Base-by-base conservation (phyloP, 108 stramenopile species). In the Craspedostauros australis region DNA sequence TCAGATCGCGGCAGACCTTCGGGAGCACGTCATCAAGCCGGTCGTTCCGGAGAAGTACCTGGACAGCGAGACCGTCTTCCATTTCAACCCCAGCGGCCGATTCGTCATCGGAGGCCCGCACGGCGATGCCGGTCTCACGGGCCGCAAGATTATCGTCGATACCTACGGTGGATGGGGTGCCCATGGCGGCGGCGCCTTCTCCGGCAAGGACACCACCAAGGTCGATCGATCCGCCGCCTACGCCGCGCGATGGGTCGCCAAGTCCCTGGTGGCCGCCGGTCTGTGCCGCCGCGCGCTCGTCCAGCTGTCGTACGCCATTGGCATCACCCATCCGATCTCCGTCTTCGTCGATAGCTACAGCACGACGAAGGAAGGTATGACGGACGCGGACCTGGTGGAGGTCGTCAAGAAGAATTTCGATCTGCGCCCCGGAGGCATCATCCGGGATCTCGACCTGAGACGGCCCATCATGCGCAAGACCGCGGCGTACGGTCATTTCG, bases 111-210 rank as follows among this genome's bases (percentile, higher is more conserved):
- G 96, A 19, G 96, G 96, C 43, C 96, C 96, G 18, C 96, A 97
- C 62, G 94, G 94, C 27, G 96, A 97, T 73, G 95, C 96, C n/a
- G 95, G 96, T 38, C 73, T 97, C 5, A 95, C 96, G 7, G 96
- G 96, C 28, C 84, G 96, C 38, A 97, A 97, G 69, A 92, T 95
- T 58, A 91, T 94, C 58, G 91, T 95, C 30, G 96, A 97, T 72
- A 95, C 90, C 28, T 97, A 97, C 62, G 96, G 96, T 27, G 96
- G 96, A 57, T 97, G 96, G 96, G 96, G 95, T 49, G 91, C 94
- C 16, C 94, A 96, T 62, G 96, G 96, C 34, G 96, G 96, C 14
- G 96, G 96, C 25, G 88, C 96, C 25, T 89, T 95, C 56, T 94
- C 92, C 37, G 96, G 96, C 9, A 97, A 97, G 80, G 96, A 95